Evolutionary conservation across 177 flowering plant genomes (phyloP), one percentile per base, ranked within the genome.

Genomic region (Vitis hybrid): DNA sequence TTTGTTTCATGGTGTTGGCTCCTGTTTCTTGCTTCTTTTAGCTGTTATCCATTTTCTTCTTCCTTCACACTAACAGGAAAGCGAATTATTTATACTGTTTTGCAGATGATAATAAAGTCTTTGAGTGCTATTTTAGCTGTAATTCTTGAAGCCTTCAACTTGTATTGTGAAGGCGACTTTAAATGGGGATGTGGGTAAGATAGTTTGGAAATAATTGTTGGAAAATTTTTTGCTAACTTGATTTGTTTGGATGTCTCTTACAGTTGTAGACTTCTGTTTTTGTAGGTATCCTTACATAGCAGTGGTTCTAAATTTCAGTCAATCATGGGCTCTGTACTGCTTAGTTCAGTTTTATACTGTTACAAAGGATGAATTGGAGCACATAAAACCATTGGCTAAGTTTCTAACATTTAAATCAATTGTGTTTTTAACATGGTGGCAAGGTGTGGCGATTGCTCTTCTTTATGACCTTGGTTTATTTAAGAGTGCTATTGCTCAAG

Each of bases 381-480:
- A 88, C 80, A 92, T 95, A 72, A 84, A 94, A 75, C 99, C 99
- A 52, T 77, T 95, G 69, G 86, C 89, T 74, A 95, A 94, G 85
- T 95, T 95, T 81, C 70, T 95, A 76, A 82, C 88, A 28, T 95
- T 95, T 62, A 95, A 95, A 73, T 94, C 99, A 44, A 95, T 95
- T 77, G 99, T 95, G 59, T 95, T 95, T 75, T 80, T 95, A 81
- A 95, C 99, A 13, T 95, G 99, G 99, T 95, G 99, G 99, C 98
- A 95, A 88, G 99, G 98, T 76, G 89, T 95, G 67, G 97, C 89
- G 49, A 90, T 95, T 76, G 96, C 98, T 22, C 78, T 92, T 62
- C 79, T 95, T 15, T 88, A 75, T 81, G 84, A 86, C 49, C 69
- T 95, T 59, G 99, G 97, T 33, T 80, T 92, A 75, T 86, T 95